These are phyloP conservation scores for Magnusiomyces tetraspermus DNA, from an alignment of 1,139 yeast species.

Conservation along the genomic window DNA sequence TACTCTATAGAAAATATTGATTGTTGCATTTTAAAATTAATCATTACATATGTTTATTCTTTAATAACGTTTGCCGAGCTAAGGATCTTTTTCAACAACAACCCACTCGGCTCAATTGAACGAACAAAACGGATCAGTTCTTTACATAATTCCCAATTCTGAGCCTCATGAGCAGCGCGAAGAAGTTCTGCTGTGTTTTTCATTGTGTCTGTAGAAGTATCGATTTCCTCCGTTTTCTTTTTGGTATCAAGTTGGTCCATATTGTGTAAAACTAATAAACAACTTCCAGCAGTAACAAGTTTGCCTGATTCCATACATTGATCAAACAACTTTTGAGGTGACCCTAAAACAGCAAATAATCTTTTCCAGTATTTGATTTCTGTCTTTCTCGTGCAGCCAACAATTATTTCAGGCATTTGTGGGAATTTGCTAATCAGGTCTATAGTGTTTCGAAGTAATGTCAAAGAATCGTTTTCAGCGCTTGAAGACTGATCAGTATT, in stretches of 20 bases:
- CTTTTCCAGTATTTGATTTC: slow-evolving; percentile 54
- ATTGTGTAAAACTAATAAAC: slow-evolving; percentile 33
- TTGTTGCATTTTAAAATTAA: too few relatives aligned
- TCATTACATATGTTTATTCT: too few relatives aligned
- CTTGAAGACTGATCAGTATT: background rate
- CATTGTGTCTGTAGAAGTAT: slow-evolving; percentile 8
- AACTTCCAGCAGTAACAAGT: slow-evolving; percentile 37
- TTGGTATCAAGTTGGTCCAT: slow-evolving; percentile 17
- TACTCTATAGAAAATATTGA: too few relatives aligned
- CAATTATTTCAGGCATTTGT: slow-evolving; percentile 39
- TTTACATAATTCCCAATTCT: slow-evolving; percentile 34
- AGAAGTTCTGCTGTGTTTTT: slow-evolving; percentile 27
- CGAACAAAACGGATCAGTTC: slow-evolving; percentile 34
- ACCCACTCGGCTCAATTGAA: slow-evolving; percentile 31
- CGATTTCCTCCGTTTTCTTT: slow-evolving; percentile 16
- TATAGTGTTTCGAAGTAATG: slow-evolving; percentile 19
- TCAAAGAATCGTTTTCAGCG: background rate
- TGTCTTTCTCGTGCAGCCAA: slow-evolving; percentile 55
- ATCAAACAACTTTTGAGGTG: slow-evolving; percentile 34
- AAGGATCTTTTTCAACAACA: slow-evolving; percentile 16
- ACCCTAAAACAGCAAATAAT: slow-evolving; percentile 38
- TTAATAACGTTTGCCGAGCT: slow-evolving; percentile 6
- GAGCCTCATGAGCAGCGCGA: slow-evolving; percentile 28
- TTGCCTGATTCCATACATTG: slow-evolving; percentile 30
- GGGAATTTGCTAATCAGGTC: slow-evolving; percentile 30